Conservation (phyloP, 169 alveolate genomes). For the Eimeria zaria region DNA sequence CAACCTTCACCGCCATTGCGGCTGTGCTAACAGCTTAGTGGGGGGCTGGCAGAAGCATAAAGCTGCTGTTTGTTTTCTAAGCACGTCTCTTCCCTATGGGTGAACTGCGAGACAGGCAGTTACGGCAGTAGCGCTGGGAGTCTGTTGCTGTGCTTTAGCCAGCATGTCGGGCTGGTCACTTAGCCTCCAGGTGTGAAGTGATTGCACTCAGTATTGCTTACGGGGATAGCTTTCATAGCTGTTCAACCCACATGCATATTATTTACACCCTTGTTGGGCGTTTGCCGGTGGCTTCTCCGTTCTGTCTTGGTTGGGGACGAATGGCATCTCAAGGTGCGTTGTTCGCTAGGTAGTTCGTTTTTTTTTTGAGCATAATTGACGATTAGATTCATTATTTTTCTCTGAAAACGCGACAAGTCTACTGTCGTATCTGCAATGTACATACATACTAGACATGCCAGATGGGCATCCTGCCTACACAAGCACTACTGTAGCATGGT, state of each 20-base stretch:
- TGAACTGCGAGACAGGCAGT: neutral
- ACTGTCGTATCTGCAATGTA: too few relatives aligned
- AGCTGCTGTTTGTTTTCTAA: neutral
- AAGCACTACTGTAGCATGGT: too few relatives aligned
- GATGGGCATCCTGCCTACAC: too few relatives aligned
- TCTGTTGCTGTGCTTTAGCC: neutral
- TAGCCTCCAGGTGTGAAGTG: neutral
- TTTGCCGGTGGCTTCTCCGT: neutral
- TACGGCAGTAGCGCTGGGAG: neutral
- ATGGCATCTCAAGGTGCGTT: neutral
- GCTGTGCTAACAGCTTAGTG: neutral
- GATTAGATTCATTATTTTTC: too few relatives aligned
- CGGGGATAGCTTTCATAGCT: neutral
- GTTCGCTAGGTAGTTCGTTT: too few relatives aligned
- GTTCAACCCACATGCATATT: neutral
- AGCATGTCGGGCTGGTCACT: neutral
- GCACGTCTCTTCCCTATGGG: neutral
- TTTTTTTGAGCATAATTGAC: too few relatives aligned
- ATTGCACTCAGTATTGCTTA: neutral
- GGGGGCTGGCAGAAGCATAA: too few relatives aligned
- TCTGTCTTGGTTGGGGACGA: neutral
- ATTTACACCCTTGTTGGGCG: neutral
- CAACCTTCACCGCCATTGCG: neutral
- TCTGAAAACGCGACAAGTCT: too few relatives aligned
- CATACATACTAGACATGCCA: too few relatives aligned